Percentiles rank a stretch among this genome's conserved stretches.
Conservation (phyloP, 2,329 filamentous ascomycete genomes). For the Fonsecaea erecta region DNA sequence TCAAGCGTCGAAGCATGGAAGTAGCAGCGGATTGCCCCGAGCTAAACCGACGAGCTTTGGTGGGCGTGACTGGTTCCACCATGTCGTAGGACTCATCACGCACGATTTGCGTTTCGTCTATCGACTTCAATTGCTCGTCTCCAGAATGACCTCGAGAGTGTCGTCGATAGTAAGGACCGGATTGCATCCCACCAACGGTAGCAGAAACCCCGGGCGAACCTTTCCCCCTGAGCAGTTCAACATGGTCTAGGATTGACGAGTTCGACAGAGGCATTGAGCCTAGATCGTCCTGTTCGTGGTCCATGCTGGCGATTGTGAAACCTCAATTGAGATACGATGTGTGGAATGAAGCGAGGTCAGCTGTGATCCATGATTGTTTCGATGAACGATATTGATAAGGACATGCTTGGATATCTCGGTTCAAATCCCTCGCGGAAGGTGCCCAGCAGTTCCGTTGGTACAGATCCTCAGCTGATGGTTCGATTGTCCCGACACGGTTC, state of each 20-base stretch:
- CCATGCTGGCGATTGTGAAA: slow-evolving; percentile 15
- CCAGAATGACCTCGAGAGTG: slow-evolving; percentile 29
- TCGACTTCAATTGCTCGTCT: slow-evolving; percentile 23
- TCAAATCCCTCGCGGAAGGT: not conserved
- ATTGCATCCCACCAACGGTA: slow-evolving; percentile 21
- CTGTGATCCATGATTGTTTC: not conserved
- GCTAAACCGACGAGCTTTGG: slow-evolving; percentile 17
- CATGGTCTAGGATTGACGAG: slow-evolving; percentile 17
- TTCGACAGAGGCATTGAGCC: slow-evolving; percentile 2
- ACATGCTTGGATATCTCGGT: not conserved
- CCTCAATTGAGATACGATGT: not conserved
- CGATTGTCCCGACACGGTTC: not conserved
- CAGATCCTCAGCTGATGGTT: not conserved
- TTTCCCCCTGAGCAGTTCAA: slow-evolving; percentile 20
- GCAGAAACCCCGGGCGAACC: slow-evolving; percentile 6
- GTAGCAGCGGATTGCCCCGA: slow-evolving; percentile 24
- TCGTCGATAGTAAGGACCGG: slow-evolving; percentile 23
- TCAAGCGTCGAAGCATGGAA: slow-evolving; percentile 33
- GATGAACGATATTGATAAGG: not conserved
- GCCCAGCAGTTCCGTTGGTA: not conserved
- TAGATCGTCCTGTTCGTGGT: slow-evolving; percentile 2
- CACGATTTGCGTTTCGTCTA: slow-evolving; percentile 27
- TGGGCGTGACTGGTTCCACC: slow-evolving; percentile 25
- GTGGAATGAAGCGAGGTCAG: slow-evolving; percentile 1
- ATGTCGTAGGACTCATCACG: slow-evolving; percentile 17